Base-by-base conservation (phyloP, 371 early-diverging fungal genomes). In the Mortierella sp. region DNA sequence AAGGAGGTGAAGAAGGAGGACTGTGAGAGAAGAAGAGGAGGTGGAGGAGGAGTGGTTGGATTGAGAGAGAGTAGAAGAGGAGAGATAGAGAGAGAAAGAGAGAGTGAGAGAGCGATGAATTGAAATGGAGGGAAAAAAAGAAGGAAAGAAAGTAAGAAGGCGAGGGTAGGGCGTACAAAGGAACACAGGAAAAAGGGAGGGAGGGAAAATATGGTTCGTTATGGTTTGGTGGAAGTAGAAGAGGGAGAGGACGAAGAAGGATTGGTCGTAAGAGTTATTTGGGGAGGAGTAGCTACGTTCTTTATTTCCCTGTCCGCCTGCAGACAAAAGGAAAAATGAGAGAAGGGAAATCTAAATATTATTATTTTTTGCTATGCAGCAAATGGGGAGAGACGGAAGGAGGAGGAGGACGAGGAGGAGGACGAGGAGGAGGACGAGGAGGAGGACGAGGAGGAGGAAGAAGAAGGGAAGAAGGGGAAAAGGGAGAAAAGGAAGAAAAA, bases 231-330 rank as follows among this genome's bases (percentile, higher is more conserved):
- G n/a, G 21, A 27, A 16, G 46, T 11, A 29, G 24, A 55, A 14
- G 71, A 71, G 41, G 44, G 43, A 56, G 51, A 55, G 55, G 38
- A 51, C n/a, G 63, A 43, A n/a, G 70, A 73, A 7, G 54, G 63
- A 65, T 55, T 16, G 65, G 12, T 46, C 12, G 48, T 14, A 48
- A 71, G 46, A 32, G 35, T 68, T 21, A 35, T 68, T 24, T 41
- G 68, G 24, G 18, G 68, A 24, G 24, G 35, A 21, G 38, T 38
- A 35, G 68, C 68, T 68, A n/a, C 41, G 68, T 63, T 16, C 16
- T 32, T 35, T 60, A 32, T 65, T 68, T 68, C 68, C 35, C 21
- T 68, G 68, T 68, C 68, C 68, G 68, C 68, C 68, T 41, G 68
- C 68, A 68, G 68, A 68, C 68, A 68, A 3, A 46, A 46, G 48